Conservation (phyloP, 139 green algal species). For the Chlorokybus atmophyticus region DNA sequence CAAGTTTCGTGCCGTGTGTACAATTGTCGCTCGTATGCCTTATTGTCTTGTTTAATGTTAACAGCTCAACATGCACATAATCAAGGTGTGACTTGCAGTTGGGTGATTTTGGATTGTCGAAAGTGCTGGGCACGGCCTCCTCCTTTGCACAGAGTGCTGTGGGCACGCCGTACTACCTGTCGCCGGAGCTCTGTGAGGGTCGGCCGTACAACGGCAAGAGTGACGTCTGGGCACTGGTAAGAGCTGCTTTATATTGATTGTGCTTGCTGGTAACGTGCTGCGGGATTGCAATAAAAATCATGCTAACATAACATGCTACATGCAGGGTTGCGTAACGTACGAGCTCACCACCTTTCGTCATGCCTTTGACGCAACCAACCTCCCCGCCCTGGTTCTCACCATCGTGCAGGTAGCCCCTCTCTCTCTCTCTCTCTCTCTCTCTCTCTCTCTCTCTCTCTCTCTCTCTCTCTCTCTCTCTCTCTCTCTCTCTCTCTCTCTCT, state of each 20-base stretch:
- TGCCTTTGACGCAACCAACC: slow-evolving; percentile 21
- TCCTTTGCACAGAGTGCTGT: neutral
- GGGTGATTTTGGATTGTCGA: neutral
- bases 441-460: too few relatives aligned
- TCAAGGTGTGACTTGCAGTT: neutral
- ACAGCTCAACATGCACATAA: too few relatives aligned
- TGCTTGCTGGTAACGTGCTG: too few relatives aligned
- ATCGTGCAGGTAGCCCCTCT: slow-evolving; percentile 25
- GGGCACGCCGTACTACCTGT: slow-evolving; percentile 3
- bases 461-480: too few relatives aligned
- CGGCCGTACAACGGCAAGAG: slow-evolving; percentile 13
- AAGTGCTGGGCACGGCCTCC: neutral
- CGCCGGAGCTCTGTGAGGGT: slow-evolving; percentile 20
- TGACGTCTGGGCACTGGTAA: slow-evolving; percentile 15
- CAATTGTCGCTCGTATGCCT: too few relatives aligned
- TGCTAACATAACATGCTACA: neutral
- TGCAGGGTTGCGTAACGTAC: slow-evolving; percentile 25
- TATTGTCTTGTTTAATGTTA: too few relatives aligned
- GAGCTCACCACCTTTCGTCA: slow-evolving; percentile 26
- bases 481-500: too few relatives aligned
- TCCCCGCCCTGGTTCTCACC: slow-evolving; percentile 18
- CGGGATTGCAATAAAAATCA: too few relatives aligned
- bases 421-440: too few relatives aligned
- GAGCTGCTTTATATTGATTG: too few relatives aligned
- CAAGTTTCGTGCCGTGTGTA: too few relatives aligned